Conservation (phyloP, 1,284 basidiomycete genomes). For the Porodaedalea pini region DNA sequence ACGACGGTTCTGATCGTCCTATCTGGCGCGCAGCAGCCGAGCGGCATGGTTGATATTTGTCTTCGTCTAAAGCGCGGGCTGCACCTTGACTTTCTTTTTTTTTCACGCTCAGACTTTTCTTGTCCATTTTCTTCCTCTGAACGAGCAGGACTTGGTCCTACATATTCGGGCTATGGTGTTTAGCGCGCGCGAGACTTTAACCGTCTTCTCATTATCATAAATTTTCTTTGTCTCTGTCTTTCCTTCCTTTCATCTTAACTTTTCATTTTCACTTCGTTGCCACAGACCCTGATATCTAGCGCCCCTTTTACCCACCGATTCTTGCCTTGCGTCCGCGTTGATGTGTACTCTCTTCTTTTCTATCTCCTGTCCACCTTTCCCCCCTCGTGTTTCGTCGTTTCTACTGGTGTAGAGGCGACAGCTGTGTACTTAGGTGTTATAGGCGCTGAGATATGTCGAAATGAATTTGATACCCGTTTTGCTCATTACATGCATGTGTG, state of each 20-base stretch:
- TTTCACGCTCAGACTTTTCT: background rate
- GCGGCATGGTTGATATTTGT: background rate
- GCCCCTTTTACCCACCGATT: background rate
- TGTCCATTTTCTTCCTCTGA: background rate
- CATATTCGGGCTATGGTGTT: background rate
- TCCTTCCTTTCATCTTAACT: background rate
- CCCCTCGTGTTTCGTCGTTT: background rate
- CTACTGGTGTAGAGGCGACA: background rate
- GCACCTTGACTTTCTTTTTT: background rate
- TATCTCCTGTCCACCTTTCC: background rate
- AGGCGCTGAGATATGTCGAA: conserved; percentile 2
- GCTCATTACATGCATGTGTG: conserved; percentile 7
- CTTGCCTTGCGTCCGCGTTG: too few relatives aligned
- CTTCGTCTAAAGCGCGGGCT: background rate
- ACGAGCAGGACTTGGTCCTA: conserved; percentile 3
- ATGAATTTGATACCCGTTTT: conserved; percentile 9
- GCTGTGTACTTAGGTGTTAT: background rate
- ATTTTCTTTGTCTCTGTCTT: background rate
- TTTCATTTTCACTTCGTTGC: background rate
- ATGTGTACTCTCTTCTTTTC: background rate
- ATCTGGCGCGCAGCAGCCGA: background rate
- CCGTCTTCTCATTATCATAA: background rate
- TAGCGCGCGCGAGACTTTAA: background rate
- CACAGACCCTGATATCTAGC: background rate
- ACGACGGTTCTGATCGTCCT: conserved; percentile 13